A percentile compares a stretch with the other conserved stretches of the same genome.
phyloP scores from a whole-genome alignment of 768 basidiomycete genomes.

The Kwoniella sp. region DNA sequence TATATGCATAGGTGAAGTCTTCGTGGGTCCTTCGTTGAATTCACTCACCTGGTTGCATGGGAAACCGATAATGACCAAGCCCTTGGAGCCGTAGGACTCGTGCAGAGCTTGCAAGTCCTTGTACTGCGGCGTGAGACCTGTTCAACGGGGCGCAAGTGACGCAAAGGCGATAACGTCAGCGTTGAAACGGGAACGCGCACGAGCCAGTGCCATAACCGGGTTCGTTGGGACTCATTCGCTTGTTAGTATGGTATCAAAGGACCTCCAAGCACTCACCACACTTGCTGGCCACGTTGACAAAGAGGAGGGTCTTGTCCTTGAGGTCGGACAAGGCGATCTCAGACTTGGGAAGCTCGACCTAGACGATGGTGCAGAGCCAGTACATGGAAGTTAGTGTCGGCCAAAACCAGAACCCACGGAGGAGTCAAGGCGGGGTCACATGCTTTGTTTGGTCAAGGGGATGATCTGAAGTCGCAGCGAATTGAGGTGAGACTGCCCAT shows the following conservation, averaged over 20 bases:
- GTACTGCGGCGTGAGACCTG: constrained; percentile 56
- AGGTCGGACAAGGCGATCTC: constrained; percentile 40
- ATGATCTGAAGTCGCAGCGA: too few relatives aligned
- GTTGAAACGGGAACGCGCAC: background rate
- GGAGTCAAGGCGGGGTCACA: too few relatives aligned
- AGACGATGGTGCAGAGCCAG: too few relatives aligned
- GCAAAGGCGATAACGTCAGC: background rate
- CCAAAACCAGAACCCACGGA: too few relatives aligned
- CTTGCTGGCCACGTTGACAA: constrained; percentile 56
- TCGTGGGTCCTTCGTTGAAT: too few relatives aligned
- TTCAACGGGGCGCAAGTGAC: too few relatives aligned
- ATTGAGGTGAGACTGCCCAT: background rate
- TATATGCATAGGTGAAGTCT: too few relatives aligned
- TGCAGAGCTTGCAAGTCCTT: constrained; percentile 53
- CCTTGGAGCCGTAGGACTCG: constrained; percentile 51
- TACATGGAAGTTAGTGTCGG: background rate
- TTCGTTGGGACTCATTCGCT: too few relatives aligned
- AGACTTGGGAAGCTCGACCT: constrained; percentile 51
- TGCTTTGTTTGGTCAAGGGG: too few relatives aligned
- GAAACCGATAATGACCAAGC: constrained; percentile 55
- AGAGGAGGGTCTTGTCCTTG: constrained; percentile 53
- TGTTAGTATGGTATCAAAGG: too few relatives aligned
- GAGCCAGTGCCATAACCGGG: too few relatives aligned
- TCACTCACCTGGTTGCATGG: constrained; percentile 55
- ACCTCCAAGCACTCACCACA: constrained; percentile 55